Percentiles rank a stretch among this genome's conserved stretches.
These are phyloP conservation scores for Lentinula edodes DNA, from an alignment of 768 basidiomycete genomes.

Conservation along the genomic window DNA sequence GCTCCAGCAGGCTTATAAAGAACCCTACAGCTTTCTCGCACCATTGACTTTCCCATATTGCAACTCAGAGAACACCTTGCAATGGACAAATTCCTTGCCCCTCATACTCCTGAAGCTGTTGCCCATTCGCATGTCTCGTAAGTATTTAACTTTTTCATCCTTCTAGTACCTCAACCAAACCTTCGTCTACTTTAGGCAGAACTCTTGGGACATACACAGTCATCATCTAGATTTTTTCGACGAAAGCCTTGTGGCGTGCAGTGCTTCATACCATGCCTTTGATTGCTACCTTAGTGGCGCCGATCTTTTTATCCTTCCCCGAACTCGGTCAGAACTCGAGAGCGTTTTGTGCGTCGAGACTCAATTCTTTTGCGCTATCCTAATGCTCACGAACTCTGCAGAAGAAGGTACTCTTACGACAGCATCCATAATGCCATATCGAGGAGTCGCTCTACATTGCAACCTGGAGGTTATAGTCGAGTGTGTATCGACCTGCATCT, in stretches of 20 bases:
- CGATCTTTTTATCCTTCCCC: constrained; percentile 68
- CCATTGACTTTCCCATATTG: background rate
- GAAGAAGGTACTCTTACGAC: constrained; percentile 72
- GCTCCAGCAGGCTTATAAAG: background rate
- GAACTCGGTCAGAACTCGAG: constrained; percentile 60
- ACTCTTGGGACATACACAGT: constrained; percentile 58
- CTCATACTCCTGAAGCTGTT: constrained; percentile 67
- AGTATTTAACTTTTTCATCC: constrained; percentile 15
- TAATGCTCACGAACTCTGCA: constrained; percentile 20
- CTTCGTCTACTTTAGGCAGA: constrained; percentile 9
- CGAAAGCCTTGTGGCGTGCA: constrained; percentile 70
- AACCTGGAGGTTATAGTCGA: constrained; percentile 46
- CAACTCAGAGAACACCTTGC: constrained; percentile 8
- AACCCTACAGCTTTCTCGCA: background rate
- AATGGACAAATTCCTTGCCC: constrained; percentile 72
- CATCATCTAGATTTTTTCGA: constrained; percentile 46
- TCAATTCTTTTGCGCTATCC: background rate
- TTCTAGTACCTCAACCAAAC: constrained; percentile 1
- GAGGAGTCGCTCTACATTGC: constrained; percentile 56
- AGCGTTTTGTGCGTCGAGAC: constrained; percentile 54
- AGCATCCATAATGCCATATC: constrained; percentile 79
- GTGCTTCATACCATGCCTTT: constrained; percentile 78
- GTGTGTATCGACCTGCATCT: constrained; percentile 21
- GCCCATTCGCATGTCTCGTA: constrained; percentile 68
- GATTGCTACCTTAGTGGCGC: constrained; percentile 66